These are phyloP conservation scores for Vanrija sp. DNA, from an alignment of 1,284 basidiomycete species.

Conservation along the genomic window DNA sequence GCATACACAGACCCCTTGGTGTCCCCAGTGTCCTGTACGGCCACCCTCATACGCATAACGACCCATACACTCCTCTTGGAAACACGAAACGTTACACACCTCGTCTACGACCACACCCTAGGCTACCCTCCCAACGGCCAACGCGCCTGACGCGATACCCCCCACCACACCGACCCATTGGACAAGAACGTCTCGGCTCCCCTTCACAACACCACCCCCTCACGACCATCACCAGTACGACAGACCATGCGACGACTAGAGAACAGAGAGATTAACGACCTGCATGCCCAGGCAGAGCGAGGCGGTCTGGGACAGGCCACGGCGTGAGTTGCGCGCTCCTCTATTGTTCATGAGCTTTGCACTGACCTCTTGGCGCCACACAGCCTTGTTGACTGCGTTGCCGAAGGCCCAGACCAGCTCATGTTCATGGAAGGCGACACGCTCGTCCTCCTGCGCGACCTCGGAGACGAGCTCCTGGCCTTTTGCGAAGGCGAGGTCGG, in stretches of 20 bases:
- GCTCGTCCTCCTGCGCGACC: slow-evolving; percentile 72
- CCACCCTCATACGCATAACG: no score
- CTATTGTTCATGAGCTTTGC: background rate
- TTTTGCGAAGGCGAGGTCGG: slow-evolving; percentile 91
- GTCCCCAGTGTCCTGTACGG: no score
- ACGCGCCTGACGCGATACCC: no score
- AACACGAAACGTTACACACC: no score
- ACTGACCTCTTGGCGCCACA: background rate
- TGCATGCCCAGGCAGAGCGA: slow-evolving; percentile 32
- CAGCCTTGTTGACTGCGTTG: slow-evolving; percentile 62
- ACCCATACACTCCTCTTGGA: no score
- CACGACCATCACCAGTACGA: background rate
- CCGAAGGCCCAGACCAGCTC: slow-evolving; percentile 69
- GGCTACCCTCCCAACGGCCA: no score
- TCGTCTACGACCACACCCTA: no score
- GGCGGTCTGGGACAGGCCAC: slow-evolving; percentile 39
- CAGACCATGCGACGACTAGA: slow-evolving; percentile 27
- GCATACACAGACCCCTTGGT: no score
- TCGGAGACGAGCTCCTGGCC: slow-evolving; percentile 58
- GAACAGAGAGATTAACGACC: slow-evolving; percentile 37
- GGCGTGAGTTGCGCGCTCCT: slow-evolving; percentile 31
- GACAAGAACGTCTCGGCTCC: background rate
- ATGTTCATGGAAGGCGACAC: slow-evolving; percentile 86
- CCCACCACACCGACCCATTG: no score
- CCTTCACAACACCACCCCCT: background rate